These are phyloP conservation scores for Pelargonium australe DNA, from an alignment of 441 rosid species.

Conservation along the genomic window DNA sequence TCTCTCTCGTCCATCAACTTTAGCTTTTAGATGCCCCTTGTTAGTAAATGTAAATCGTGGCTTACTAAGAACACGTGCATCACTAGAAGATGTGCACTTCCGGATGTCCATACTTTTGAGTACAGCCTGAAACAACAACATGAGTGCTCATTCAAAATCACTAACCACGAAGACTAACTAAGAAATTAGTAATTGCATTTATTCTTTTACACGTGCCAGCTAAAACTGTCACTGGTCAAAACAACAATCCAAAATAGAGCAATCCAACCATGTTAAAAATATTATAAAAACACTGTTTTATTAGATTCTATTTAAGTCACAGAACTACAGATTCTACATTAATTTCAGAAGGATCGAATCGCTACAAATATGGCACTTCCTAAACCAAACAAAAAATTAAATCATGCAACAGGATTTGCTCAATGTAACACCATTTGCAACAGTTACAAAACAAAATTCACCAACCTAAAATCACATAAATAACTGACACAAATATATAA, in stretches of 20 bases:
- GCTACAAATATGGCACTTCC: conserved; percentile 5
- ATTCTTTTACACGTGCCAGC: background rate
- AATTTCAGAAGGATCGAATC: background rate
- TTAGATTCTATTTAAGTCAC: background rate
- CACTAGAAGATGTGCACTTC: conserved; percentile 46
- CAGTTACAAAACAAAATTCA: background rate
- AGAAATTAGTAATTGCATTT: no score
- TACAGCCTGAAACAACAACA: conserved; percentile 32
- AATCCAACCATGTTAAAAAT: background rate
- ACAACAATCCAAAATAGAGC: background rate
- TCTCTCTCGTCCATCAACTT: conserved; percentile 36
- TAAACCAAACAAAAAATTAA: background rate
- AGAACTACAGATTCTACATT: background rate
- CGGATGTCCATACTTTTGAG: conserved; percentile 48
- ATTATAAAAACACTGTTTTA: background rate
- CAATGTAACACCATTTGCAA: conserved; percentile 5
- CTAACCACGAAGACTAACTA: conserved; percentile 1
- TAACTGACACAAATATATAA: background rate
- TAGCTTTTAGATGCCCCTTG: conserved; percentile 38
- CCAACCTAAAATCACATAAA: background rate
- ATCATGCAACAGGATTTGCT: conserved; percentile 3
- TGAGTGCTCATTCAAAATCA: conserved; percentile 6
- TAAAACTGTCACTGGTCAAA: background rate
- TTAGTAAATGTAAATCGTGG: conserved; percentile 39
- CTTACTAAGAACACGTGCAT: conserved; percentile 39